Percentiles rank a stretch among this genome's conserved stretches.
Conservation (phyloP, 345 rosid species). For the Sisymbrium irio region DNA sequence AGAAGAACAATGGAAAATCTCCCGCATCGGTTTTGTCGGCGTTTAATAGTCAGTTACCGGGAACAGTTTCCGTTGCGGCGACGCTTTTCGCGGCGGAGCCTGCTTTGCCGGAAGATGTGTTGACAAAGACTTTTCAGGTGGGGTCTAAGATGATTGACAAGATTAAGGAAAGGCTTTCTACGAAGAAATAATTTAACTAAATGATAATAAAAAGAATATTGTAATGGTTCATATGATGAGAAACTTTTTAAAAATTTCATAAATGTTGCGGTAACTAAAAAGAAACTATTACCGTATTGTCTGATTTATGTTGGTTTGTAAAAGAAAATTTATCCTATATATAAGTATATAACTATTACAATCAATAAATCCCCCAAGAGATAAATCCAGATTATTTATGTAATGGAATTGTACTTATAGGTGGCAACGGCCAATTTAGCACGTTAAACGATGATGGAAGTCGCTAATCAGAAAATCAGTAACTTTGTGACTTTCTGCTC, state of each 20-base stretch:
- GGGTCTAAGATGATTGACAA: slow-evolving; percentile 56
- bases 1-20: slow-evolving; percentile 53
- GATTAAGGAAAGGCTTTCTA: slow-evolving; percentile 51
- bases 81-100: slow-evolving; percentile 49
- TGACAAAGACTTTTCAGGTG: slow-evolving; percentile 61
- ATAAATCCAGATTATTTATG: too few relatives aligned
- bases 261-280: background rate
- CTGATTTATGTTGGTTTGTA: background rate
- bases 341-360: background rate
- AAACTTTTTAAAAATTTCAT: background rate
- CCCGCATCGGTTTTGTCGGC: slow-evolving; percentile 47
- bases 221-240: too few relatives aligned
- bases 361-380: too few relatives aligned
- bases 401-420: too few relatives aligned
- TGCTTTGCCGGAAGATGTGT: slow-evolving; percentile 51
- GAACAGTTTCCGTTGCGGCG: slow-evolving; percentile 48
- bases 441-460: too few relatives aligned
- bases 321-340: background rate
- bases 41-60: slow-evolving; percentile 66
- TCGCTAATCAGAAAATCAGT: too few relatives aligned
- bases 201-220: background rate
- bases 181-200: slow-evolving; percentile 36
- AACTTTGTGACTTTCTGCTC: too few relatives aligned
- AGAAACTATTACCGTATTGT: background rate
- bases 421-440: too few relatives aligned